Evolutionary conservation across 148 eudicot species (phyloP).

Genomic region (Rhododendron griersonianum): DNA sequence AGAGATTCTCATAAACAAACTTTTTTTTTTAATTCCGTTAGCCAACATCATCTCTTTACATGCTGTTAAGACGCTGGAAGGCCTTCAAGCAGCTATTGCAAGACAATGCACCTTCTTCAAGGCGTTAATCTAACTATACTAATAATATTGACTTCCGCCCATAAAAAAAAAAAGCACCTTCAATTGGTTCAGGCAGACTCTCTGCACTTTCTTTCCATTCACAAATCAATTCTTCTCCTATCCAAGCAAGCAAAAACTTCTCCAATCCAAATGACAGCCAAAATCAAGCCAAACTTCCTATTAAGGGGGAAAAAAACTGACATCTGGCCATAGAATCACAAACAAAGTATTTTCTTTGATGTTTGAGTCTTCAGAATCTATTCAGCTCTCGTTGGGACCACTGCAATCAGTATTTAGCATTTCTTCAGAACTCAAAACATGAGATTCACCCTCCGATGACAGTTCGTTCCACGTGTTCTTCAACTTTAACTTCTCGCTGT

Average conservation of each 20-base stretch:
- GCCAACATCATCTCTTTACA: not conserved
- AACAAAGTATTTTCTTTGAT: not conserved
- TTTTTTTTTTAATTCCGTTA: too few relatives aligned
- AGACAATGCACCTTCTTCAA: not conserved
- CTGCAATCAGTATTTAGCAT: not conserved
- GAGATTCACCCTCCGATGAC: conserved; percentile 7
- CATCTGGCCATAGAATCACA: not conserved
- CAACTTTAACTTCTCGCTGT: conserved; percentile 47
- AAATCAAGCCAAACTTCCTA: not conserved
- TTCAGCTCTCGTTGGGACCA: not conserved
- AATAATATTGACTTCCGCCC: too few relatives aligned
- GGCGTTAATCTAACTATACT: too few relatives aligned
- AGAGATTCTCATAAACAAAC: not conserved
- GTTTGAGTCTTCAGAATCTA: not conserved
- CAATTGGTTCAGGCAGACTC: not conserved
- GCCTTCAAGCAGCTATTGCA: not conserved
- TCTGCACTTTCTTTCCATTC: not conserved
- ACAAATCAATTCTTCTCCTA: not conserved
- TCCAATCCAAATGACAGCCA: not conserved
- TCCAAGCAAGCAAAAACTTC: not conserved
- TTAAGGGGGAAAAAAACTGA: not conserved
- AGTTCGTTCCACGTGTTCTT: conserved; percentile 33
- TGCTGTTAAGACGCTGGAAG: not conserved
- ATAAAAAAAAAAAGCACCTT: not conserved
- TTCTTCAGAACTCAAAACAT: not conserved